These are phyloP conservation scores for Xerocomus spinulosus DNA, from an alignment of 768 basidiomycete genomes.

Conservation along the genomic window DNA sequence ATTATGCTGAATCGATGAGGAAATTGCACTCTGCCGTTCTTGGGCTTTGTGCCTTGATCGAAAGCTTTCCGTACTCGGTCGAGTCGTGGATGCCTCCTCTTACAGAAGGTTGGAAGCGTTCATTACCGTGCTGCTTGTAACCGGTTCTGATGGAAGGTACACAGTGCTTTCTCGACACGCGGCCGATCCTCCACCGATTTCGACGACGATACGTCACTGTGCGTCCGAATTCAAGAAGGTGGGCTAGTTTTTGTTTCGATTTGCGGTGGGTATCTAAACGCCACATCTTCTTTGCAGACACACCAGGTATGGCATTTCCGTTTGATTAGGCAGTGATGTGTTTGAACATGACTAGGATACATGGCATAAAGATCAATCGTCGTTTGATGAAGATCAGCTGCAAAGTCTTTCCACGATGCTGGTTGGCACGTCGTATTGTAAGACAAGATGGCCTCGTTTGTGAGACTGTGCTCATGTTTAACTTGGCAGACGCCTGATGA, in stretches of 20 bases:
- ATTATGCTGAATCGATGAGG: constrained; percentile 68
- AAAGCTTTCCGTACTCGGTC: constrained; percentile 93
- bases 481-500: constrained; percentile 24
- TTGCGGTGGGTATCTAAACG: constrained; percentile 2
- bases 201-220: constrained; percentile 81
- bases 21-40: constrained; percentile 86
- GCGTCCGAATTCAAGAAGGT: constrained; percentile 86
- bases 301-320: constrained; percentile 47
- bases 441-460: constrained; percentile 27
- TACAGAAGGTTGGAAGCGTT: constrained; percentile 55
- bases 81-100: constrained; percentile 89
- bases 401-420: constrained; percentile 85
- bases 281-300: constrained; percentile 37
- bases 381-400: constrained; percentile 86
- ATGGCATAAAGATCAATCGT: constrained; percentile 84
- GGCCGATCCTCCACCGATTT: constrained; percentile 85
- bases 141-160: neutral
- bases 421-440: constrained; percentile 86
- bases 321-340: constrained; percentile 1
- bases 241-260: constrained; percentile 20
- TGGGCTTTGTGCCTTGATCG: constrained; percentile 89
- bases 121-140: neutral
- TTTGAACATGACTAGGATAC: constrained; percentile 56
- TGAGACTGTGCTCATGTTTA: constrained; percentile 13
- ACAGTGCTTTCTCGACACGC: constrained; percentile 72